A percentile compares a stretch with the other conserved stretches of the same genome.
These are phyloP conservation scores for Talaromyces sp. DNA, from an alignment of 2,329 filamentous ascomycete species.

Conservation along the genomic window DNA sequence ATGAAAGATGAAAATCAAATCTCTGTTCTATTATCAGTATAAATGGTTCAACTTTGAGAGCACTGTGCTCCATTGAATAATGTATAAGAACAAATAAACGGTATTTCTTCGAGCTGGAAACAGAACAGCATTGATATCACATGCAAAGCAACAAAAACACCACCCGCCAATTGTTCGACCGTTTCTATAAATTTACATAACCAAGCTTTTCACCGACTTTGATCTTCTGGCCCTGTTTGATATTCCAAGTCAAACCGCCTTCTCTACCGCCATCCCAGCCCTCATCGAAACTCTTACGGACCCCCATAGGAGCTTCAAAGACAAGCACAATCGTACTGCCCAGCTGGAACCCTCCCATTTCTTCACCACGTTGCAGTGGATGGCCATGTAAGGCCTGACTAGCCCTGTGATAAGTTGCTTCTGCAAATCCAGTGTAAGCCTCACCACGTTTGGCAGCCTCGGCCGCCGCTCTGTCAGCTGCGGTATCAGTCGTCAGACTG, in stretches of 20 bases:
- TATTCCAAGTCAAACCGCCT: conserved; percentile 76
- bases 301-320: conserved; percentile 80
- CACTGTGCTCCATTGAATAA: background rate
- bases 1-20: too few relatives aligned
- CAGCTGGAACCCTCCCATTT: conserved; percentile 97
- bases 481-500: conserved; percentile 84
- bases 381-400: conserved; percentile 76
- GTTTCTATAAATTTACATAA: conserved; percentile 50
- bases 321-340: conserved; percentile 93
- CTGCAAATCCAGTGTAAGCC: conserved; percentile 81
- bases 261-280: conserved; percentile 55
- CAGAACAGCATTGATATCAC: background rate
- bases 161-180: background rate
- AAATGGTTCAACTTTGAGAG: background rate
- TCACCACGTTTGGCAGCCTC: conserved; percentile 71
- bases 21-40: background rate
- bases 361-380: conserved; percentile 78
- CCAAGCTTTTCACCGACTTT: conserved; percentile 86
- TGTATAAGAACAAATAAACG: background rate
- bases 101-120: background rate
- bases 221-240: conserved; percentile 80
- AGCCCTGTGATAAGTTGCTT: conserved; percentile 79
- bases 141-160: background rate
- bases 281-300: conserved; percentile 53
- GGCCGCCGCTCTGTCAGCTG: conserved; percentile 78